These are phyloP conservation scores for Aechmea fasciata DNA, from an alignment of 176 grass and related monocot species.

Conservation along the genomic window DNA sequence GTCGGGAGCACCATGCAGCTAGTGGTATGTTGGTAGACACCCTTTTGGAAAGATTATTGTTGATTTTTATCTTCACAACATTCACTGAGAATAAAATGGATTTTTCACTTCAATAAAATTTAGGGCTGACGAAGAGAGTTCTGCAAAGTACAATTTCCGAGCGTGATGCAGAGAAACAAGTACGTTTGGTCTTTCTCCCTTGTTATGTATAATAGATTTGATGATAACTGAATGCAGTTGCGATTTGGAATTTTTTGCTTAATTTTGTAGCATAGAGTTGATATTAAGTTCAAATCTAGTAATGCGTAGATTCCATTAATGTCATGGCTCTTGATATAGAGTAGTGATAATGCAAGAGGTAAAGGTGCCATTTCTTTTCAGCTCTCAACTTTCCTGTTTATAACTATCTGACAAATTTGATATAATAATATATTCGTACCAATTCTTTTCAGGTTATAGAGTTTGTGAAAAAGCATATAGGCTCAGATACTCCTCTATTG, in stretches of 20 bases:
- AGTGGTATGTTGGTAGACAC: constrained; percentile 43
- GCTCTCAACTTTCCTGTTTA: background rate
- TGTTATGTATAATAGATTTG: background rate
- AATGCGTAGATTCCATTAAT: background rate
- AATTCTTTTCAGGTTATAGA: constrained; percentile 56
- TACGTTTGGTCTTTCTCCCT: constrained; percentile 18
- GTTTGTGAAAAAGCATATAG: constrained; percentile 55
- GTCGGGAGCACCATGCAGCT: constrained; percentile 58
- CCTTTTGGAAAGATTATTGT: constrained; percentile 11
- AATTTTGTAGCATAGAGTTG: background rate
- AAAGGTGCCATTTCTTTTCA: background rate
- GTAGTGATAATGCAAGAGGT: background rate
- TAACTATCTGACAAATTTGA: no score
- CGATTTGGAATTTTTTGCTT: background rate
- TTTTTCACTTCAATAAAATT: constrained; percentile 15
- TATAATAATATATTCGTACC: no score
- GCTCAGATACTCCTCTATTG: constrained; percentile 42
- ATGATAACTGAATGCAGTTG: background rate
- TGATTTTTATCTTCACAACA: background rate
- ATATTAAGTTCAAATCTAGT: background rate
- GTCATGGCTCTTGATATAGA: background rate
- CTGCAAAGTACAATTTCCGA: constrained; percentile 53
- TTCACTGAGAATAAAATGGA: background rate
- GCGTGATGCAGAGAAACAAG: constrained; percentile 60
- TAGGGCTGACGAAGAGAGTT: constrained; percentile 71